Conservation (phyloP, 192 early-diverging fungal genomes). For the Gigaspora rosea region DNA sequence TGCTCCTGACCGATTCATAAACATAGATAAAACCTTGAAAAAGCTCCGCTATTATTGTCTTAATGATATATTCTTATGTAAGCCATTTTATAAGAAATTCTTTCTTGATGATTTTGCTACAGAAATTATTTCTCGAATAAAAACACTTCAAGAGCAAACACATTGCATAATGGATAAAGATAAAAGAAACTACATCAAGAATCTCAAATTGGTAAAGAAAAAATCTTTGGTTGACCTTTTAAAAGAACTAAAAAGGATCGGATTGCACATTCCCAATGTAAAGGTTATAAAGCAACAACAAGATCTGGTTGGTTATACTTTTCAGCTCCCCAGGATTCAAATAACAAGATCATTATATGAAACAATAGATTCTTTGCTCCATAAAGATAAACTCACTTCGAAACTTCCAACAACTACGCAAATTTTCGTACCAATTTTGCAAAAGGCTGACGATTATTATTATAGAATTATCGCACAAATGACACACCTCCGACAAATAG, state of each 20-base stretch:
- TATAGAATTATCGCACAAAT: constrained; percentile 67
- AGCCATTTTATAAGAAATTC: not conserved
- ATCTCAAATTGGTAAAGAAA: constrained; percentile 69
- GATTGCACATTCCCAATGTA: constrained; percentile 48
- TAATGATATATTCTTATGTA: constrained; percentile 40
- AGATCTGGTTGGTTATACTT: constrained; percentile 47
- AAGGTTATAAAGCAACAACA: constrained; percentile 42
- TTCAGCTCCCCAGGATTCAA: constrained; percentile 43
- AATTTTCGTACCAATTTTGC: constrained; percentile 47
- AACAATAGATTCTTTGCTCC: not conserved
- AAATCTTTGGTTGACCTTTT: constrained; percentile 79
- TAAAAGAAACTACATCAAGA: constrained; percentile 59
- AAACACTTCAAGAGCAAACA: constrained; percentile 60
- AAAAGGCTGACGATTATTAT: constrained; percentile 69
- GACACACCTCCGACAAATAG: constrained; percentile 55
- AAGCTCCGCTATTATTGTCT: constrained; percentile 43
- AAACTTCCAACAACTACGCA: not conserved
- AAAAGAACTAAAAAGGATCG: constrained; percentile 69
- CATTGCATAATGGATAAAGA: constrained; percentile 55
- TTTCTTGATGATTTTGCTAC: constrained; percentile 53
- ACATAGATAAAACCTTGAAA: constrained; percentile 46
- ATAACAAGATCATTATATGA: constrained; percentile 21
- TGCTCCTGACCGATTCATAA: constrained; percentile 42
- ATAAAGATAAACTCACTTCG: not conserved
- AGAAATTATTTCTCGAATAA: constrained; percentile 56